Evolutionary conservation across 148 eudicot species (phyloP).

Genomic region (Rhododendron ovatum): DNA sequence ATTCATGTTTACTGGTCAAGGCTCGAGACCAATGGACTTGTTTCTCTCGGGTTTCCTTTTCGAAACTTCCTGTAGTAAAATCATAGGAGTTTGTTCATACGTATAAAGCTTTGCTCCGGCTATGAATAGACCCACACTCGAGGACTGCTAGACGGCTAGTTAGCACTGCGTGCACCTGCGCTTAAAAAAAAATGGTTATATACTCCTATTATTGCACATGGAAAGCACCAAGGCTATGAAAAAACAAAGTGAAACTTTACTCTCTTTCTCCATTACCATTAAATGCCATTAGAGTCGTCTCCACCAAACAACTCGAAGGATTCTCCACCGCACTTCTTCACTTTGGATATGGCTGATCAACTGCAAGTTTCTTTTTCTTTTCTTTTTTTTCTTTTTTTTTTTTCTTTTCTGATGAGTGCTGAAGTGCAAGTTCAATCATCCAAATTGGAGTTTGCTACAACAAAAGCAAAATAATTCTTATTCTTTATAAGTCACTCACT

Average conservation of each 20-base stretch:
- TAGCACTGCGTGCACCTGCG: too few species aligned
- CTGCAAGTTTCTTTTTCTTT: not conserved
- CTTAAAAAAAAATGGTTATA: too few species aligned
- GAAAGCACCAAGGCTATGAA: not conserved
- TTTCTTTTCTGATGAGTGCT: not conserved
- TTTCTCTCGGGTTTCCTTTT: not conserved
- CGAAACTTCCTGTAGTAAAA: not conserved
- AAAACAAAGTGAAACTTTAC: not conserved
- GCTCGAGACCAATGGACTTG: not conserved
- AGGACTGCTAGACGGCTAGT: too few species aligned
- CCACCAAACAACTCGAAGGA: not conserved
- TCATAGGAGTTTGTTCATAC: too few species aligned
- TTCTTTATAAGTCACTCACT: conserved; percentile 4
- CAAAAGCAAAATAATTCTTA: not conserved
- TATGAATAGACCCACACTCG: too few species aligned
- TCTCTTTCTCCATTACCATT: not conserved
- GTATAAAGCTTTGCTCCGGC: too few species aligned
- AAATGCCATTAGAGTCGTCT: not conserved
- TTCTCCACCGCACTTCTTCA: not conserved
- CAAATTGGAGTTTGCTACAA: not conserved
- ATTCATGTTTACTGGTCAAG: not conserved
- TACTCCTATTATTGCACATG: not conserved
- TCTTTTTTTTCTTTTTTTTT: too few species aligned
- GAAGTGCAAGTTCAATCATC: not conserved
- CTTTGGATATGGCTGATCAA: not conserved